Evolutionary conservation across 2,329 filamentous ascomycete species (phyloP).

Genomic region (Seiridium cupressi): DNA sequence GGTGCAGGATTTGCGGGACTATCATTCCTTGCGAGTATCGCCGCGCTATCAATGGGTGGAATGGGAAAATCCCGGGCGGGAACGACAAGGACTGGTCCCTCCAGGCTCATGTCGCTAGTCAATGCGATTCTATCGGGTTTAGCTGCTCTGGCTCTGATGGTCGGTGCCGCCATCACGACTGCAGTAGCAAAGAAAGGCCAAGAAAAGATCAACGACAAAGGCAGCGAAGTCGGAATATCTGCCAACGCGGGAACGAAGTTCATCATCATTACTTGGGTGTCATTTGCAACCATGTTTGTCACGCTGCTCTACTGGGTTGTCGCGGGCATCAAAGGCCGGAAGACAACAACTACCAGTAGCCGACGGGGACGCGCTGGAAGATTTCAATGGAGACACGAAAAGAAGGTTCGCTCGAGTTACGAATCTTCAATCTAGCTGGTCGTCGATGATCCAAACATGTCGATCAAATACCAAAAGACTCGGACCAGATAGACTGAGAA

Average conservation of each 20-base stretch:
- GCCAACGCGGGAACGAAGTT: slow-evolving; percentile 43
- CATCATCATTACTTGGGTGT: slow-evolving; percentile 44
- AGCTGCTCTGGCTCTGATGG: slow-evolving; percentile 33
- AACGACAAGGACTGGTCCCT: slow-evolving; percentile 11
- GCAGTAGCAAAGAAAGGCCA: slow-evolving; percentile 38
- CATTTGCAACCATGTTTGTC: slow-evolving; percentile 42
- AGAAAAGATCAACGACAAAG: slow-evolving; percentile 38
- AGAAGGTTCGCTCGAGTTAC: not conserved
- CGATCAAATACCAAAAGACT: not conserved
- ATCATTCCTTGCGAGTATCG: slow-evolving; percentile 37
- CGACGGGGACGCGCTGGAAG: not conserved
- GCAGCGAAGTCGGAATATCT: slow-evolving; percentile 42
- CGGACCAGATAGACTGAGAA: not conserved
- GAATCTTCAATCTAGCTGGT: not conserved
- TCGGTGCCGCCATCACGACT: slow-evolving; percentile 43
- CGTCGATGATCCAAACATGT: not conserved
- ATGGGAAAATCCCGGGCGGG: slow-evolving; percentile 7
- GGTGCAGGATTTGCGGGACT: slow-evolving; percentile 40
- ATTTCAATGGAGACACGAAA: not conserved
- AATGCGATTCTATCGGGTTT: slow-evolving; percentile 37
- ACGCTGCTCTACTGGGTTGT: slow-evolving; percentile 38
- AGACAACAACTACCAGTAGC: not conserved
- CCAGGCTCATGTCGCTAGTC: slow-evolving; percentile 20
- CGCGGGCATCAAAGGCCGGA: slow-evolving; percentile 1
- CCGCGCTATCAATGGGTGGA: slow-evolving; percentile 22